phyloP scores from a whole-genome alignment of 805 yeast genomes.

The Wickerhamomyces rabaulensis region DNA sequence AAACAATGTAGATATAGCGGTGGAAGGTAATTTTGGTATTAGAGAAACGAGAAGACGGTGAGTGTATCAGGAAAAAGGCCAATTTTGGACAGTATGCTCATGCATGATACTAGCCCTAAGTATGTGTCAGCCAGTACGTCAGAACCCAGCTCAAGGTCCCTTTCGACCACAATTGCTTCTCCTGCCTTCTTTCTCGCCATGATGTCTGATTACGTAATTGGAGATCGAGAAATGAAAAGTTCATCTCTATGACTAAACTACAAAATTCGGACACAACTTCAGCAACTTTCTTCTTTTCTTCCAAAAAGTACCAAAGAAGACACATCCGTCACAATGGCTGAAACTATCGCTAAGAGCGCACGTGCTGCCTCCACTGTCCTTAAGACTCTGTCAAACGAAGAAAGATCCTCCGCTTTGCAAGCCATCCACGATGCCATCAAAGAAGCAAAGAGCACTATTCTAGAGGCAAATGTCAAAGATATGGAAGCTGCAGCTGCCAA shows the following conservation, averaged over 20 bases:
- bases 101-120: no score
- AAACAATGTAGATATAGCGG: not conserved
- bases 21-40: no score
- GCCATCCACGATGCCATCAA: constrained; percentile 67
- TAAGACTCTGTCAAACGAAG: constrained; percentile 69
- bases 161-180: no score
- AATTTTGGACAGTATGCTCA: no score
- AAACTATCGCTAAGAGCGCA: constrained; percentile 74
- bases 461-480: constrained; percentile 72
- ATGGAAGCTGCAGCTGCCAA: constrained; percentile 61
- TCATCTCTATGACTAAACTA: no score
- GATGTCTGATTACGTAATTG: not conserved
- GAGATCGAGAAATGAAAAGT: not conserved
- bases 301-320: no score
- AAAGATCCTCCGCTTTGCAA: constrained; percentile 67
- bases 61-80: no score
- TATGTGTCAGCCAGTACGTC: no score
- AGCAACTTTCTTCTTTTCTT: no score
- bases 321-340: constrained; percentile 38
- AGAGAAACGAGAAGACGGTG: no score
- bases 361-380: constrained; percentile 77
- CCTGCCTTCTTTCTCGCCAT: not conserved
- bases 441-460: constrained; percentile 52
- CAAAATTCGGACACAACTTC: no score
- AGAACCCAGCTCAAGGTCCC: no score